Percentiles rank a stretch among this genome's conserved stretches.
Evolutionary conservation across 78 protist genomes (phyloP).

Genomic region (Anaeramoeba ignava): DNA sequence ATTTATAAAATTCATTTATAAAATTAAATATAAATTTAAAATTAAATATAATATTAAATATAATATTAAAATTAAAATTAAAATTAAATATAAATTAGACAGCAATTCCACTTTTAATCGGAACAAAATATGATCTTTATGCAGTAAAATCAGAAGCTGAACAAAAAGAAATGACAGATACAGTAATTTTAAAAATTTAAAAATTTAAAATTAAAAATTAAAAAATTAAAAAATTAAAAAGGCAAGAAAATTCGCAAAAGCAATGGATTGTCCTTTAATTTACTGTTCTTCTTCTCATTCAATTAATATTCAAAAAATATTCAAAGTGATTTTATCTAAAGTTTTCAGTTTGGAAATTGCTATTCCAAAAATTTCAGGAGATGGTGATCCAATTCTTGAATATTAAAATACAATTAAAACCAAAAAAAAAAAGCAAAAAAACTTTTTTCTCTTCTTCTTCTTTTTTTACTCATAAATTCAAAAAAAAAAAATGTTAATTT

Average conservation of each 20-base stretch:
- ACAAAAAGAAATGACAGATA: constrained; percentile 55
- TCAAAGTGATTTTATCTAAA: constrained; percentile 26
- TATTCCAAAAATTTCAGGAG: neutral
- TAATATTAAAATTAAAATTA: no score
- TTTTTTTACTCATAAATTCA: no score
- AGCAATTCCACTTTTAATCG: constrained; percentile 78
- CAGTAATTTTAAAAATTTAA: neutral
- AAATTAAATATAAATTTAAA: no score
- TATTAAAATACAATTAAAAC: no score
- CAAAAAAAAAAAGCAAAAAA: no score
- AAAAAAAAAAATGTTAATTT: no score
- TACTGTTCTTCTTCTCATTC: constrained; percentile 67
- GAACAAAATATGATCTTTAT: constrained; percentile 83
- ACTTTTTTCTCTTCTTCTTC: no score
- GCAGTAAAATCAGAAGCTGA: constrained; percentile 49
- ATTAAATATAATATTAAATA: no score
- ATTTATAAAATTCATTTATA: no score
- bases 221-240: neutral
- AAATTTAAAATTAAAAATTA: no score
- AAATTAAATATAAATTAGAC: constrained; percentile 26
- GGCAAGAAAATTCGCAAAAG: constrained; percentile 79
- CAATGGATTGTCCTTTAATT: constrained; percentile 87
- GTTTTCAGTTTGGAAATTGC: neutral
- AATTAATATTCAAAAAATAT: constrained; percentile 62
- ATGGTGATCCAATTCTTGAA: neutral